These are phyloP conservation scores for Heterobasidion occidentale DNA, from an alignment of 1,284 basidiomycete species.

Conservation along the genomic window DNA sequence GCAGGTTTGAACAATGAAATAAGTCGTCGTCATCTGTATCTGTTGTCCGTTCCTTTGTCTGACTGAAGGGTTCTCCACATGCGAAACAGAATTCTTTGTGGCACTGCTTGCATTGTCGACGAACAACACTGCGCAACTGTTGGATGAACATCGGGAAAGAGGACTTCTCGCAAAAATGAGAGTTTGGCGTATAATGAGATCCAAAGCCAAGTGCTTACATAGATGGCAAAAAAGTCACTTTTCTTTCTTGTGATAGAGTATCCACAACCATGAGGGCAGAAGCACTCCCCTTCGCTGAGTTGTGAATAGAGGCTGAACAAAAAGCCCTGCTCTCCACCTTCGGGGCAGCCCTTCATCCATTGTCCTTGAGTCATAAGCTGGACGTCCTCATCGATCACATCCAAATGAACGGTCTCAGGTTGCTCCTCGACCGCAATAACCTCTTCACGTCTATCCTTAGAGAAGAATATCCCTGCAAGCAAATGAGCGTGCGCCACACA, in stretches of 20 bases:
- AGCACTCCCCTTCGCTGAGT: constrained; percentile 53
- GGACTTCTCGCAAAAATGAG: constrained; percentile 35
- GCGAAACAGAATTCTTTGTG: constrained; percentile 69
- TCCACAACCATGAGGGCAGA: constrained; percentile 71
- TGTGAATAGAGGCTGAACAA: constrained; percentile 78
- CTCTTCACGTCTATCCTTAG: constrained; percentile 81
- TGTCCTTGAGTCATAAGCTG: constrained; percentile 80
- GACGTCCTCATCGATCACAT: constrained; percentile 37
- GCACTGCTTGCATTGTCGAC: constrained; percentile 59
- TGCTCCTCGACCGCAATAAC: constrained; percentile 82
- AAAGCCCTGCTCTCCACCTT: constrained; percentile 84
- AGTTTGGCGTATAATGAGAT: neutral
- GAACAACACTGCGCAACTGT: constrained; percentile 51
- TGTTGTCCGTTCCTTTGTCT: constrained; percentile 30
- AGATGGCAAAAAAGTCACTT: constrained; percentile 75
- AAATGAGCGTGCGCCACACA: neutral
- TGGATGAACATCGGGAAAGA: constrained; percentile 65
- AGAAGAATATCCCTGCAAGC: constrained; percentile 78
- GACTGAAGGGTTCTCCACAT: constrained; percentile 66
- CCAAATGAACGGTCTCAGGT: constrained; percentile 45
- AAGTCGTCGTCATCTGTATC: constrained; percentile 46
- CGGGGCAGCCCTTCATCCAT: constrained; percentile 95
- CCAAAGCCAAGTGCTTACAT: constrained; percentile 42
- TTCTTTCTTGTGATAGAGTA: constrained; percentile 49
- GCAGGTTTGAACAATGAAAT: constrained; percentile 83